A percentile compares a stretch with the other conserved stretches of the same genome.
Evolutionary conservation across 2,329 filamentous ascomycete species (phyloP).

Genomic region (Calonectria honghensis): DNA sequence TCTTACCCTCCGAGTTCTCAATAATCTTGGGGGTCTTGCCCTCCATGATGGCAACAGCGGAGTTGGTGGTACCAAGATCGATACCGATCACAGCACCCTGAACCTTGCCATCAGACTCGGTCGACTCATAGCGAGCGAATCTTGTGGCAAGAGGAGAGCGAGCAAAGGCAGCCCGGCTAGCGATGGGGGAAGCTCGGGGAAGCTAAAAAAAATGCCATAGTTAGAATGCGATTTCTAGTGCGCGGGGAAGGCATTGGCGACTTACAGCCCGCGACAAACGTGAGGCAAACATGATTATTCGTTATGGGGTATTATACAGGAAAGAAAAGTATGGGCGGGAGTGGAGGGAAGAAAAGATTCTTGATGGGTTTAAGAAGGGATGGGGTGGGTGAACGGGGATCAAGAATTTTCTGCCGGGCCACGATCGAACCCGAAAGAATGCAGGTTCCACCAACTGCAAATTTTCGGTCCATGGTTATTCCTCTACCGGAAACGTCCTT

Average conservation of each 20-base stretch:
- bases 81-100: constrained; percentile 98
- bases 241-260: constrained; percentile 53
- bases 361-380: constrained; percentile 53
- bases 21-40: constrained; percentile 97
- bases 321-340: constrained; percentile 58
- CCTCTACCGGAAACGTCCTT: constrained; percentile 41
- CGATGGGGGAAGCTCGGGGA: constrained; percentile 83
- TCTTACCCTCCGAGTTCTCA: constrained; percentile 93
- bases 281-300: constrained; percentile 78
- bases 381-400: constrained; percentile 54
- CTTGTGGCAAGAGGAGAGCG: constrained; percentile 83
- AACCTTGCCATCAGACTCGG: constrained; percentile 79
- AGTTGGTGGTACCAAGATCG: constrained; percentile 98
- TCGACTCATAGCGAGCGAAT: constrained; percentile 86
- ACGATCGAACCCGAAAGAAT: constrained; percentile 67
- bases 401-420: constrained; percentile 60
- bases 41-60: constrained; percentile 97
- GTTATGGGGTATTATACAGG: constrained; percentile 60
- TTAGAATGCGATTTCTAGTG: constrained; percentile 40
- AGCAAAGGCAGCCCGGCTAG: constrained; percentile 79
- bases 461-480: constrained; percentile 58
- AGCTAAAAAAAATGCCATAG: constrained; percentile 70
- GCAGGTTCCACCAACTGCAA: constrained; percentile 58
- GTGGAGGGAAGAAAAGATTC: constrained; percentile 56
- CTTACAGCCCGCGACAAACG: constrained; percentile 85